Base-by-base conservation (phyloP, 78 protist genomes). In the Dictyostelium firmibasis region DNA sequence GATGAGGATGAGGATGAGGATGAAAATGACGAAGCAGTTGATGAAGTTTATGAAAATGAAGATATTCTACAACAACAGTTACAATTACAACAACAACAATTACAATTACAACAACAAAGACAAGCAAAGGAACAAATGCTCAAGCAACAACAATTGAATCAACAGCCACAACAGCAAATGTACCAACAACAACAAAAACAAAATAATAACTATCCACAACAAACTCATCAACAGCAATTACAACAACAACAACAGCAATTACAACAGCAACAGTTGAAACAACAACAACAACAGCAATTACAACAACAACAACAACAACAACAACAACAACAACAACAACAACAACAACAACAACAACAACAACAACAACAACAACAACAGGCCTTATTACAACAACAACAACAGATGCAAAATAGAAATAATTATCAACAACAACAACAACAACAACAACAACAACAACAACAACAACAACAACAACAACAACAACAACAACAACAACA, bases 91-190 rank as follows among this genome's bases (percentile, higher is more conserved):
- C 64, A 53, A 85, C 76, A 74, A 50, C 62, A 74, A 43, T 4
- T 13, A 33, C 47, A 72, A 72, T 27, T 9, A 38, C 77, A 20
- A 53, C 41, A 82, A 35, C 83, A 35, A 67, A 67, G 75, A 67
- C 18, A 9, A 67, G 38, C 33, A 67, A 23, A 67, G n/a, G 75
- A 67, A 27, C 38, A 67, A 67, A 67, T 67, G 75, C 11, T 27
- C 18, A 67, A 27, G n/a, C 50, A 84, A 25, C 86, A 83, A 83
- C 7, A 62, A 10, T n/a, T 8, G 14, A 75, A 83, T 62, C 86
- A 83, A 83, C 41, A 69, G 2, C 16, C 18, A 38, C 91, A 67
- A 27, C 78, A 84, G 29, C 53, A 38, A 64, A 31, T 67, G 16
- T 7, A 13, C 5, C 79, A 67, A 83, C 88, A 83, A 67, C 27